Conservation (phyloP, 108 stramenopile species). For the Halocafeteria seosinensis region DNA sequence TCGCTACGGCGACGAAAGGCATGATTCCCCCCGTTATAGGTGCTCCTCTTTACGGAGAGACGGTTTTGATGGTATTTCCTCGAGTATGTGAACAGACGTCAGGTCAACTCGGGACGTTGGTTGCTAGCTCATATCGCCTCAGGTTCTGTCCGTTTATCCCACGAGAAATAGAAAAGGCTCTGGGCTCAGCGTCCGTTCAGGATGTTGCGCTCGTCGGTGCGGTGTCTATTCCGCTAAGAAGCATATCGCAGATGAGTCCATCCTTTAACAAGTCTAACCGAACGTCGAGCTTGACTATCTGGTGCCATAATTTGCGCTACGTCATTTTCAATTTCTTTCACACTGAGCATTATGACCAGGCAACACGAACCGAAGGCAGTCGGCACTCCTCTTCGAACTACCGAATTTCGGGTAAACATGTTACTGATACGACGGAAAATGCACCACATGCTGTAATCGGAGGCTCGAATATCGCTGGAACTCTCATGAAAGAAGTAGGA, state of each 20-base stretch:
- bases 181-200: neutral
- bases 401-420: too few relatives aligned
- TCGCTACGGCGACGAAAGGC: neutral
- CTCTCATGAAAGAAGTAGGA: neutral
- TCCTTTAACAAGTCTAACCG: neutral
- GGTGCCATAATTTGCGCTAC: neutral
- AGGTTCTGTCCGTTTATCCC: neutral
- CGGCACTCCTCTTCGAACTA: neutral
- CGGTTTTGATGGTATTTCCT: neutral
- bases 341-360: neutral
- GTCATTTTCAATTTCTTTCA: neutral
- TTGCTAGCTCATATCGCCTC: neutral
- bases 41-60: neutral
- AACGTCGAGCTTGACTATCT: too few relatives aligned
- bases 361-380: too few relatives aligned
- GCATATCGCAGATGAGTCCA: neutral
- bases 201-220: neutral
- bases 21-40: neutral
- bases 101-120: neutral
- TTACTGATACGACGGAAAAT: neutral
- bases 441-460: neutral
- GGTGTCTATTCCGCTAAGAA: neutral
- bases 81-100: neutral
- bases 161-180: neutral
- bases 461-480: neutral